Percentiles rank a stretch among this genome's conserved stretches.
These are phyloP conservation scores for Rhazya stricta DNA, from an alignment of 257 asterid genomes.

Conservation along the genomic window DNA sequence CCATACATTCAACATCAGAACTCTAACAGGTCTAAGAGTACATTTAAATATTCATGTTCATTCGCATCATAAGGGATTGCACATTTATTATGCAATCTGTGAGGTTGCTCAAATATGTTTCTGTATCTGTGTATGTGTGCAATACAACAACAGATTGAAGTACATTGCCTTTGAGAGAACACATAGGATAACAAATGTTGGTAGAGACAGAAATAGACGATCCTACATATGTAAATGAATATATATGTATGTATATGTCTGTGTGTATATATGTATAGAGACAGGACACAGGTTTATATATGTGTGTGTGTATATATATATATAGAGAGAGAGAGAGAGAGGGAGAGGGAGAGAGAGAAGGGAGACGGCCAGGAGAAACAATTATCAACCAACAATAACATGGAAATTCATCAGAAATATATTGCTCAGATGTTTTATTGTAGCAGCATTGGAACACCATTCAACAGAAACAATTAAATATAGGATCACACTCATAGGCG, in stretches of 20 bases:
- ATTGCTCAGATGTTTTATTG: not conserved
- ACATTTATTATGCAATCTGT: not conserved
- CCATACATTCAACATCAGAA: conserved; percentile 11
- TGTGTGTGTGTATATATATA: too few species aligned
- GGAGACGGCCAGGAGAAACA: too few species aligned
- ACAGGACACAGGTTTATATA: too few species aligned
- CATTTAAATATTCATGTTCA: not conserved
- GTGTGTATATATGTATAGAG: too few species aligned
- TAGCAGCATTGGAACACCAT: not conserved
- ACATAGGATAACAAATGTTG: not conserved
- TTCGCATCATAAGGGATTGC: not conserved
- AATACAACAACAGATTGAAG: not conserved
- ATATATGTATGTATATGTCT: too few species aligned
- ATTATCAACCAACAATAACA: not conserved
- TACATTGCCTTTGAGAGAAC: not conserved
- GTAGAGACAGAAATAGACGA: not conserved
- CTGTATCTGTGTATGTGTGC: not conserved
- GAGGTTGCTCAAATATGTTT: not conserved
- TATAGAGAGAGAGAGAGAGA: too few species aligned
- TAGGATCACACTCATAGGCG: not conserved
- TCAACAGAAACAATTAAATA: not conserved
- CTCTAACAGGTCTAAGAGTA: not conserved
- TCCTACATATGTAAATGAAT: not conserved
- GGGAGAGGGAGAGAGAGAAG: too few species aligned
- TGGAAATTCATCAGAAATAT: not conserved